Evolutionary conservation across 306 rosid species (phyloP).

Genomic region (Pterocarpus macrocarpus): DNA sequence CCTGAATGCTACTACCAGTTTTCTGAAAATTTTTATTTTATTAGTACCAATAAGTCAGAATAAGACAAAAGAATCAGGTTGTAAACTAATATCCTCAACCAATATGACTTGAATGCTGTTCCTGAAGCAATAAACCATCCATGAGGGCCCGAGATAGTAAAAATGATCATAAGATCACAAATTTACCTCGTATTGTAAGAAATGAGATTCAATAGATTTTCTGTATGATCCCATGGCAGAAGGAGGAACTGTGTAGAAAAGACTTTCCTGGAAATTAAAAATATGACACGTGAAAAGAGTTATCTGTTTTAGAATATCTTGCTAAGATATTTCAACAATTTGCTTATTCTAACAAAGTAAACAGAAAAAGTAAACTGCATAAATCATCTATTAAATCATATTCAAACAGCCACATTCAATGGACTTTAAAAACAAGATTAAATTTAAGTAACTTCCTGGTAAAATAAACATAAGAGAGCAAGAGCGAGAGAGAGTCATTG

Average conservation of each 20-base stretch:
- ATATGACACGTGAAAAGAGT: conserved; percentile 12
- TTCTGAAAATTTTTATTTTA: conserved; percentile 66
- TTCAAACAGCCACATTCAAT: conserved; percentile 10
- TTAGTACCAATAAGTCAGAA: conserved; percentile 5
- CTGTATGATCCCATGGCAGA: conserved; percentile 88
- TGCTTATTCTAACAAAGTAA: conserved; percentile 26
- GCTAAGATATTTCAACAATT: neutral
- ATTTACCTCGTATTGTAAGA: conserved; percentile 73
- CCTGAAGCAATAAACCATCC: conserved; percentile 27
- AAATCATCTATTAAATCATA: conserved; percentile 36
- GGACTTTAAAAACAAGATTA: conserved; percentile 32
- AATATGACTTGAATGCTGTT: conserved; percentile 20
- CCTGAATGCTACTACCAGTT: conserved; percentile 77
- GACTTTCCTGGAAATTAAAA: conserved; percentile 77
- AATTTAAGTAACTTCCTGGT: neutral
- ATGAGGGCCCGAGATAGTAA: neutral
- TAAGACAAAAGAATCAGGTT: neutral
- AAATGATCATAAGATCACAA: conserved; percentile 20
- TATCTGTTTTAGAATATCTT: neutral
- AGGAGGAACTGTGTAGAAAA: conserved; percentile 79
- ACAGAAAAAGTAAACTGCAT: conserved; percentile 21
- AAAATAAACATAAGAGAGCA: neutral
- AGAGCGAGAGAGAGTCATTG: conserved; percentile 26
- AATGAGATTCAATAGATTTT: conserved; percentile 84
- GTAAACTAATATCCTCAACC: neutral